Base-by-base conservation (phyloP, 139 green algal species). In the Pleodorina starrii region DNA sequence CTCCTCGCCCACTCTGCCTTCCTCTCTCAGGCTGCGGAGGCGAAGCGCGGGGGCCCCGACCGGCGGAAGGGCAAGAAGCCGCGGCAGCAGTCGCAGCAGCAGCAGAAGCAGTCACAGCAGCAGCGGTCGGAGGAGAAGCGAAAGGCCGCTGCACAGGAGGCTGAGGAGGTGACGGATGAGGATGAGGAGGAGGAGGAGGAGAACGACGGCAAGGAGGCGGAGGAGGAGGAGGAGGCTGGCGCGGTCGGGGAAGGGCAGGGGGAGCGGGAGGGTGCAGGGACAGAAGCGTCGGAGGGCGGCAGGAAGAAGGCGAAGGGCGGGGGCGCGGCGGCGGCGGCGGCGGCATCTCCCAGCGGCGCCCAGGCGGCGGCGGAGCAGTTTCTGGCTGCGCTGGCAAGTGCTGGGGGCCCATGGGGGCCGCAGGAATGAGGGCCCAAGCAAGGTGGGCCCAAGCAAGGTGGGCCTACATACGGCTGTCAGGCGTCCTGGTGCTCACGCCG, bases 351-450 rank as follows among this genome's bases (percentile, higher is more conserved):
- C 21, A 36, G 63, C 63, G 19, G 35, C 14, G 69, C 69, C 35
- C 69, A 27, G 69, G 69, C 69, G 38, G 69, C 69, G 17, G 69
- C 69, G 69, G 36, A 77, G 69, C 1, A 48, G 69, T 77, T 77
- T 32, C 36, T 77, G 69, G 69, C 69, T 29, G 16, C 69, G 5
- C 29, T 77, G 35, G 32, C 69, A 19, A 38, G 63, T 11, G 29
- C 21, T 35, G 63, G 27, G 32, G 63, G 32, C 11, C 63, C 32
- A 19, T 73, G 63, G 63, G 63, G n/a, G n/a, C n/a, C n/a, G n/a
- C n/a, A n/a, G n/a, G n/a, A n/a, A n/a, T n/a, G n/a, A n/a, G n/a
- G n/a, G n/a, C n/a, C n/a, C n/a, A n/a, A n/a, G n/a, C n/a, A n/a
- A n/a, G n/a, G n/a, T n/a, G n/a, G n/a, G n/a, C n/a, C n/a, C n/a